Conservation (phyloP, 306 rosid genomes). For the Adenanthera pavonina region DNA sequence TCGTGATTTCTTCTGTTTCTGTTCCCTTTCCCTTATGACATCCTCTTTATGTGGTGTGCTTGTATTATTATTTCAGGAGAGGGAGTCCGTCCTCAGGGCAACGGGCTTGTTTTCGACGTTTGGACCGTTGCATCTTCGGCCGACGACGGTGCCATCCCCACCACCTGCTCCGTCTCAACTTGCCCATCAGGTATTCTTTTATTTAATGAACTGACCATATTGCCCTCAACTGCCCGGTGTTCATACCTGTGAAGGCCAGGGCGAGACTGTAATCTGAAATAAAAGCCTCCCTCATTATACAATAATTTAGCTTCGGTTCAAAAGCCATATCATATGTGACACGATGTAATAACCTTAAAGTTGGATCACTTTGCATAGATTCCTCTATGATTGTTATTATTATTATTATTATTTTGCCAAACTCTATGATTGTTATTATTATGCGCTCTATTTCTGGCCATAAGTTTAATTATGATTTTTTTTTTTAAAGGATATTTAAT, state of each 20-base stretch:
- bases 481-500: neutral
- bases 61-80: conserved; percentile 50
- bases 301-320: conserved; percentile 36
- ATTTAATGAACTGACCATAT: neutral
- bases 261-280: neutral
- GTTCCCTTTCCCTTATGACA: neutral
- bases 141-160: conserved; percentile 65
- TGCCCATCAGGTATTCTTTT: conserved; percentile 59
- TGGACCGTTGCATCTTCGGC: conserved; percentile 74
- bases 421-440: conserved; percentile 10
- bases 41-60: conserved; percentile 2
- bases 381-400: conserved; percentile 31
- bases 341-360: conserved; percentile 44
- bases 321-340: conserved; percentile 33
- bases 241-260: conserved; percentile 10
- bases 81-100: conserved; percentile 68
- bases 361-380: conserved; percentile 51
- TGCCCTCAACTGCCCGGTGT: neutral
- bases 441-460: conserved; percentile 44
- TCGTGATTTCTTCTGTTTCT: neutral
- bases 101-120: conserved; percentile 68
- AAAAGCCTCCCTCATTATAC: conserved; percentile 16
- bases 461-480: conserved; percentile 29
- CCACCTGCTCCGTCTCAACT: conserved; percentile 32
- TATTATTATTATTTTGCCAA: neutral